Conservation (phyloP, 768 basidiomycete genomes). For the Pleurotus sapidus region DNA sequence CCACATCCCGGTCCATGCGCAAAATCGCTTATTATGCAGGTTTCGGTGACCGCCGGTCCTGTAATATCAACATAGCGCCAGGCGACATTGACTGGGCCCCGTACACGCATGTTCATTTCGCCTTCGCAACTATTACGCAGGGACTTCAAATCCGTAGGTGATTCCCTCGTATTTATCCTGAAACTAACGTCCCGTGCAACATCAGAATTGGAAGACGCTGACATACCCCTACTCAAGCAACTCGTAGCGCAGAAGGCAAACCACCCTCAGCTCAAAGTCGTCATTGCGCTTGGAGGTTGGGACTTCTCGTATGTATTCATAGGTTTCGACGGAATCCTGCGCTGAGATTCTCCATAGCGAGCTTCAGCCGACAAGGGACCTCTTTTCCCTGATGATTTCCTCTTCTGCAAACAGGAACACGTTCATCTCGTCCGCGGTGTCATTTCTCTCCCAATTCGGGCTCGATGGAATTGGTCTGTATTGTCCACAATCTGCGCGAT, state of each 20-base stretch:
- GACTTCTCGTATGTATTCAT: constrained; percentile 12
- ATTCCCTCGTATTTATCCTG: too few relatives aligned
- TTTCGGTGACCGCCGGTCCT: constrained; percentile 14
- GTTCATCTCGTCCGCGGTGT: constrained; percentile 16
- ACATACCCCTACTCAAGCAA: constrained; percentile 9
- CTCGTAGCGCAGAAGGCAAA: constrained; percentile 11
- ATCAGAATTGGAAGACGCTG: constrained; percentile 10
- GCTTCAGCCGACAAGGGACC: constrained; percentile 7
- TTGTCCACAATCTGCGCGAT: too few relatives aligned
- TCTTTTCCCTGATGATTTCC: constrained; percentile 16
- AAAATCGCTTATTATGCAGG: constrained; percentile 21
- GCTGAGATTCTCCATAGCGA: constrained; percentile 1
- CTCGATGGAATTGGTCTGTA: constrained; percentile 17
- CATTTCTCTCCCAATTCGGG: constrained; percentile 10
- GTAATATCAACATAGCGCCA: constrained; percentile 8
- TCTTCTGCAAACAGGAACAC: constrained; percentile 10
- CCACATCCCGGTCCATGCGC: constrained; percentile 1
- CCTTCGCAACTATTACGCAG: constrained; percentile 18
- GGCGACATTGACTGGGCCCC: constrained; percentile 15
- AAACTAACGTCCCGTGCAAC: too few relatives aligned
- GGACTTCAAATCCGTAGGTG: constrained; percentile 1
- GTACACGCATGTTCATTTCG: constrained; percentile 14
- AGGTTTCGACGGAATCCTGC: background rate
- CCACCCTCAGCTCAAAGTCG: constrained; percentile 11
- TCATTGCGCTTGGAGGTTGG: constrained; percentile 20